Base-by-base conservation (phyloP, 2,329 filamentous ascomycete species). In the Trichoderma pleuroti region DNA sequence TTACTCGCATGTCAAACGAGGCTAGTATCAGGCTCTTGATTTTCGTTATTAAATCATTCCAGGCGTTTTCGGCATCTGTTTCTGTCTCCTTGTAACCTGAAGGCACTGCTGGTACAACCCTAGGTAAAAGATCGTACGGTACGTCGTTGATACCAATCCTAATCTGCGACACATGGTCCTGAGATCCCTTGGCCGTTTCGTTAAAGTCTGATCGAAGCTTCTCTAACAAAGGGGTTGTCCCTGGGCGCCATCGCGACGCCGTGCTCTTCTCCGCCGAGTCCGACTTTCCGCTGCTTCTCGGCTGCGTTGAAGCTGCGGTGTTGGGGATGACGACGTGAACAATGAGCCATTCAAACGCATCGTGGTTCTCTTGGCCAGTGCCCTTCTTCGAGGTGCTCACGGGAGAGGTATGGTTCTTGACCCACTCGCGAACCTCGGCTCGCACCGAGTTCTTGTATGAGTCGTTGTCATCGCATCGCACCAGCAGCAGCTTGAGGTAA, bases 391-490 rank as follows among this genome's bases (percentile, higher is more conserved):
- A 88, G 66, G 85, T 86, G 71, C 82, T 84, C 2, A 88, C 84
- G 0, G 87, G 83, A 0, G 89, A 86, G 0, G 91, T 90, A 73
- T 97, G 87, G 8, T 87, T 84, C 80, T 96, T 97, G 76, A 98
- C 88, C 96, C 96, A 99, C 74, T 98, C 94, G 64, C 93, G 89
- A 42, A 99, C 86, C 74, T 93, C 89, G 76, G 92, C 90, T 64
- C 94, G 88, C 8, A 93, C 90, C 14, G 89, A 89, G 2, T 88
- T 84, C 81, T 97, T 98, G 85, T 99, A 99, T 10, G 90, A 90
- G 61, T 99, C 97, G 77, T 94, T 97, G 78, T 99, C 96, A 82
- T 98, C 96, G 82, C 96, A 98, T 77, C 94, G 89, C 67, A 99
- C 86, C 2, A 99, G 84, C 70, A 94, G 91, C 8, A 99, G 84